These are phyloP conservation scores for Acanthamoeba sp. DNA, from an alignment of 208 protist genomes.

Conservation along the genomic window DNA sequence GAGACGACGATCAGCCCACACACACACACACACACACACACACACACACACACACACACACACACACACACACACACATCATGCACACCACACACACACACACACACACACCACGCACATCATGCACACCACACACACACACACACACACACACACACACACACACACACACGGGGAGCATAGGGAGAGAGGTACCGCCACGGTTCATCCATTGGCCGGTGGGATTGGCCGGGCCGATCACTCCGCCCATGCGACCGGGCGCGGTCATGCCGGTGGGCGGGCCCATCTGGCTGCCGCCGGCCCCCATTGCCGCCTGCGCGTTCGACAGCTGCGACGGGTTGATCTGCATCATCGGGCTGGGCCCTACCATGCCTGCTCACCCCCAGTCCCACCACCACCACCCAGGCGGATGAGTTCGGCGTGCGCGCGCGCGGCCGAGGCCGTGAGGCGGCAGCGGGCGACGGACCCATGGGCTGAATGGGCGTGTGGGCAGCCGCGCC, in stretches of 20 bases:
- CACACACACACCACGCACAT: too few species aligned
- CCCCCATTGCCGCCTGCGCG: not conserved
- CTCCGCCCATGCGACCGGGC: not conserved
- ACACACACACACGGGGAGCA: too few species aligned
- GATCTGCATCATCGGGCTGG: conserved; percentile 4
- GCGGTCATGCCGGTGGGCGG: conserved; percentile 40
- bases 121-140: not conserved
- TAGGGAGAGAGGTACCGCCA: not conserved
- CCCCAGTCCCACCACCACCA: too few species aligned
- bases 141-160: not conserved
- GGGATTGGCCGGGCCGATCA: not conserved
- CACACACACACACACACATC: too few species aligned
- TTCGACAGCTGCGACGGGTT: conserved; percentile 11
- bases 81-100: too few species aligned
- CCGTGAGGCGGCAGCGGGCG: too few species aligned
- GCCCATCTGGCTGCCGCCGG: not conserved
- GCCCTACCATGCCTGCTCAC: not conserved
- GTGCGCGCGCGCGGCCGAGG: too few species aligned
- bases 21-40: not conserved
- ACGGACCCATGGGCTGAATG: not conserved
- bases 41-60: not conserved
- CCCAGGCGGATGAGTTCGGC: too few species aligned
- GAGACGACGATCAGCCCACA: too few species aligned
- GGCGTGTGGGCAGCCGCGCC: not conserved
- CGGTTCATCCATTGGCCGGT: conserved; percentile 19